Evolutionary conservation across 306 rosid species (phyloP), one percentile per base, ranked within the genome.

Genomic region (Adenanthera pavonina): DNA sequence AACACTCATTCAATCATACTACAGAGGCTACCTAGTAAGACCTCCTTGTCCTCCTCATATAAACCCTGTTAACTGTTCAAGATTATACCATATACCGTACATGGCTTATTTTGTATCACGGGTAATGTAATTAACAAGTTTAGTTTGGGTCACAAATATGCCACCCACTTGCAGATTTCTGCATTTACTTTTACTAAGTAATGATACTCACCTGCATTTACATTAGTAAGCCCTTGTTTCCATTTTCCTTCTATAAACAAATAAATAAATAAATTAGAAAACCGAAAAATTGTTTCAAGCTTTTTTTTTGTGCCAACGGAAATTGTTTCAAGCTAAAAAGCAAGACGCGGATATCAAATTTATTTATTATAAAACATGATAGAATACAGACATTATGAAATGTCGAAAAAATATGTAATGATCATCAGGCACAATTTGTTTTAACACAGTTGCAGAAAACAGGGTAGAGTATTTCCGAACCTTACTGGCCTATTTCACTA

Each of bases 21-120:
- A 95, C 60, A 92, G 97, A 89, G 98, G 99, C 72, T 95, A 95
- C 87, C 91, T 95, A 62, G 99, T 95, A 86, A 87, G 87, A 54
- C 62, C 77, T 17, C 70, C 20, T 48, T 49, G 43, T 64, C 56
- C 33, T 72, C 54, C 78, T 34, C 57, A 16, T 49, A 16, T 75
- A 48, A 77, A 72, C 11, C 49, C 8, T 0, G 17, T 33, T 14
- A 44, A 38, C 56, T 74, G 62, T 78, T 68, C 75, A 41, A 68
- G 74, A 57, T 54, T 78, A 10, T 17, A 67, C 11, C 59, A 3
- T 15, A 71, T 36, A n/a, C 52, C 17, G 65, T n/a, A n/a, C n/a
- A n/a, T 52, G 65, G n/a, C 77, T 30, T 17, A 73, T 73, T 53
- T 52, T n/a, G 17, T 53, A 13, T 34, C 49, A 35, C 35, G 30